Percentiles rank a stretch among this genome's conserved stretches.
Conservation (phyloP, 345 rosid species). For the Sonneratia alba region DNA sequence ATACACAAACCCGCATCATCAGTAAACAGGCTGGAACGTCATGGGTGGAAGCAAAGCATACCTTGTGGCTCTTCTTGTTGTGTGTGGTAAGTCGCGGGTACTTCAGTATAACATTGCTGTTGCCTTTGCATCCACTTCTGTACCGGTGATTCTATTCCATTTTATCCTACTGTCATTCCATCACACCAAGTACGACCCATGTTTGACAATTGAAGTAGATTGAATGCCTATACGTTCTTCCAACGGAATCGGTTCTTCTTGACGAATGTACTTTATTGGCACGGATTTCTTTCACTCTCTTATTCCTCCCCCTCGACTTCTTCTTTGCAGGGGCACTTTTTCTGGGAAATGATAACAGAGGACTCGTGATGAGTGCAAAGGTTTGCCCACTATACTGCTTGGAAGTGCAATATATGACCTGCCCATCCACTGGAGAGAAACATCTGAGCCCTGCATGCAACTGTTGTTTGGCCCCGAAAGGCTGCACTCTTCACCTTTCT, state of each 20-base stretch:
- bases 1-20: constrained; percentile 1
- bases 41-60: constrained; percentile 6
- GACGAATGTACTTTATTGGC: no score
- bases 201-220: no score
- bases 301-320: neutral
- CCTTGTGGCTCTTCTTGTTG: neutral
- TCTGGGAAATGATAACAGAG: neutral
- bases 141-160: no score
- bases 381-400: constrained; percentile 28
- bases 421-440: constrained; percentile 23
- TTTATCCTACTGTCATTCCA: no score
- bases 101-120: no score
- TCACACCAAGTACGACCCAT: no score
- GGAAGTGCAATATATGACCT: constrained; percentile 39
- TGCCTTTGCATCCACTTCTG: neutral
- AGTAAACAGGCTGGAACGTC: neutral
- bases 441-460: constrained; percentile 35
- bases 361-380: neutral
- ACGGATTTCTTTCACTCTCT: neutral
- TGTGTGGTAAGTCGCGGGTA: neutral
- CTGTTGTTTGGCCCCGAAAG: constrained; percentile 43
- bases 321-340: constrained; percentile 3
- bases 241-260: no score
- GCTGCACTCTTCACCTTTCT: constrained; percentile 44
- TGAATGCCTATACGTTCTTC: no score